Conservation (phyloP, 2,329 filamentous ascomycete genomes). For the Phialophora expanda region DNA sequence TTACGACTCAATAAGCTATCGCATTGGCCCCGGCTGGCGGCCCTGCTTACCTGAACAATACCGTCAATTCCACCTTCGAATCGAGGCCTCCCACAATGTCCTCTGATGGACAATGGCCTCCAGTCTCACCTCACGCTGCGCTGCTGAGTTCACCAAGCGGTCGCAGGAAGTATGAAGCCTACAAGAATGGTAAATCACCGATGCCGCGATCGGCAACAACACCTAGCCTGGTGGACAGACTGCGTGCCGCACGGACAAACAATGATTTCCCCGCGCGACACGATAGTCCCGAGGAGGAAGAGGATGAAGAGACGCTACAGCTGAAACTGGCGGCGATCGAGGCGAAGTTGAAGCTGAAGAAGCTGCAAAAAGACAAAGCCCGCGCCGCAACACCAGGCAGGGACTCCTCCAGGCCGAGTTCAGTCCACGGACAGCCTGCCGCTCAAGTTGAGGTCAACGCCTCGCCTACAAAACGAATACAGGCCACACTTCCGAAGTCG, state of each 20-base stretch:
- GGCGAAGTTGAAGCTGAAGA: constrained; percentile 84
- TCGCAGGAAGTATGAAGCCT: constrained; percentile 72
- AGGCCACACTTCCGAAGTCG: constrained; percentile 66
- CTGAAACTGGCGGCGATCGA: constrained; percentile 88
- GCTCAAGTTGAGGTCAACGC: constrained; percentile 73
- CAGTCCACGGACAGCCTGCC: constrained; percentile 40
- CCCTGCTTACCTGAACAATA: neutral
- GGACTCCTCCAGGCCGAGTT: constrained; percentile 17
- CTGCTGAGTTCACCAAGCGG: constrained; percentile 75
- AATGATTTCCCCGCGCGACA: constrained; percentile 43
- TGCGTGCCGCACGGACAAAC: constrained; percentile 40
- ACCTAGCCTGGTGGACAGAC: constrained; percentile 46
- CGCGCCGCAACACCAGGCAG: constrained; percentile 49
- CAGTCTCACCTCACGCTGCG: constrained; percentile 66
- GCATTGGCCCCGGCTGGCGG: neutral
- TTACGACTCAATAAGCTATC: neutral
- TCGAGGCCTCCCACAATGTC: constrained; percentile 22
- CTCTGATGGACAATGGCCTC: constrained; percentile 59
- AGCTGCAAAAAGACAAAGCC: constrained; percentile 68
- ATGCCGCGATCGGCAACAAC: constrained; percentile 58
- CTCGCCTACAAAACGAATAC: constrained; percentile 64
- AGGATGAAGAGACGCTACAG: constrained; percentile 88
- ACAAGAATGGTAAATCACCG: constrained; percentile 72
- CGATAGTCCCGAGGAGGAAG: constrained; percentile 63
- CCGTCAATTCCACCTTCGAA: neutral